Evolutionary conservation across 495 filamentous ascomycete species (phyloP).

Genomic region (Penicillium maclennaniae): DNA sequence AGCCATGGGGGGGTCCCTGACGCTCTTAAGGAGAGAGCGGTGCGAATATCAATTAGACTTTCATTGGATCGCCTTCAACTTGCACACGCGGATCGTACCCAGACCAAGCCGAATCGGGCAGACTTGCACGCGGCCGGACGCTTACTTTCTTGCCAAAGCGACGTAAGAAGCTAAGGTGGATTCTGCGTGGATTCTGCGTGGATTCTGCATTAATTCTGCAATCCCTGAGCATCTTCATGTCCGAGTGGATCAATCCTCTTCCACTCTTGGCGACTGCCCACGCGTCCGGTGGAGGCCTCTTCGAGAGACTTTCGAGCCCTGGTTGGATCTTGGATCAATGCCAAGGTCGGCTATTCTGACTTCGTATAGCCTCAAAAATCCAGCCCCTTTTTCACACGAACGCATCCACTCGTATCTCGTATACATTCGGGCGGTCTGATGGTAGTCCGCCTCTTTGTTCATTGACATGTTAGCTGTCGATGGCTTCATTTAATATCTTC

Average conservation of each 20-base stretch:
- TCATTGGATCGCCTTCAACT: background rate
- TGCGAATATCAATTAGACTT: background rate
- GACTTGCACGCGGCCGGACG: background rate
- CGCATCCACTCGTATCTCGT: background rate
- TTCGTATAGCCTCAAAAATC: background rate
- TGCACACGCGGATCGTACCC: background rate
- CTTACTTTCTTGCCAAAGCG: background rate
- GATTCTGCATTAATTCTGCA: background rate
- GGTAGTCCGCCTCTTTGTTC: background rate
- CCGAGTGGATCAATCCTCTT: background rate
- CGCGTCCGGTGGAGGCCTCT: background rate
- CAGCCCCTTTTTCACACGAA: background rate
- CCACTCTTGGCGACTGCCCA: background rate
- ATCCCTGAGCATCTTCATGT: background rate
- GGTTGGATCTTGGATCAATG: background rate
- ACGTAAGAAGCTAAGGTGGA: background rate
- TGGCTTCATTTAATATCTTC: background rate
- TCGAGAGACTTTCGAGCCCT: background rate
- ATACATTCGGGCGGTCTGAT: background rate
- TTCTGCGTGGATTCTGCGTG: background rate
- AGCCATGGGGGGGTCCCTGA: no score
- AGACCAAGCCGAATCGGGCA: background rate
- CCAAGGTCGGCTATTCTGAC: background rate
- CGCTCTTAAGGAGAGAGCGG: background rate
- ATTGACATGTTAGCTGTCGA: background rate